Base-by-base conservation (phyloP, 1,284 basidiomycete genomes). In the Naganishia sp. region DNA sequence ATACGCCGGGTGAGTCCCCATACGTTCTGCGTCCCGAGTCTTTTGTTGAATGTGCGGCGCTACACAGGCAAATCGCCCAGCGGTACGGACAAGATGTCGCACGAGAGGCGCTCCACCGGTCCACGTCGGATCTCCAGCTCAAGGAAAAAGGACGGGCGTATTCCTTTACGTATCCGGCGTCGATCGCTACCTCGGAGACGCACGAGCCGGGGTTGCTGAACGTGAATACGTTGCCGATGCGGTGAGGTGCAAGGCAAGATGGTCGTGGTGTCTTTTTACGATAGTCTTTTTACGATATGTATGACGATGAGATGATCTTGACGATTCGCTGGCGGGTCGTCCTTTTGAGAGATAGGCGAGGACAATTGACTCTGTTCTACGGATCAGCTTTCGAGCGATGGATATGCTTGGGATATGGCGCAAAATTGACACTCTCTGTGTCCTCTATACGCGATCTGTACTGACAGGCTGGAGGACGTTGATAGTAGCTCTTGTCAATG, bases 1-100 rank as follows among this genome's bases (percentile, higher is more conserved):
- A 65, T 88, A 87, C 74, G 85, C 86, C 25, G 83, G 79, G 86
- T 87, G 70, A 67, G 84, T 57, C 6, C 11, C 4, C 21, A 43
- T 0, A 28, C n/a, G 28, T 28, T 28, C 28, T 28, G 3, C 28
- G 28, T 28, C 28, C 28, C 28, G 28, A 28, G 28, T 28, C 28
- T 28, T 28, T 47, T 45, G 28, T 28, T 50, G 23, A 54, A 17
- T 18, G 21, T 25, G 6, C 28, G 28, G 28, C 28, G 28, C 28
- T 46, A 13, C 2, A 31, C 62, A 76, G 76, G n/a, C 76, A 80
- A 72, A 80, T 80, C 60, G 79, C 79, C 7, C 73, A 72, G 23
- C 75, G 76, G 62, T 79, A 79, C 71, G 78, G 78, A 15, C 76
- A 76, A 18, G 71, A 71, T 25, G 70, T 79, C 31, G 79, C 79